phyloP scores from a whole-genome alignment of 2,329 filamentous ascomycete genomes.

The Coniella lustricola region DNA sequence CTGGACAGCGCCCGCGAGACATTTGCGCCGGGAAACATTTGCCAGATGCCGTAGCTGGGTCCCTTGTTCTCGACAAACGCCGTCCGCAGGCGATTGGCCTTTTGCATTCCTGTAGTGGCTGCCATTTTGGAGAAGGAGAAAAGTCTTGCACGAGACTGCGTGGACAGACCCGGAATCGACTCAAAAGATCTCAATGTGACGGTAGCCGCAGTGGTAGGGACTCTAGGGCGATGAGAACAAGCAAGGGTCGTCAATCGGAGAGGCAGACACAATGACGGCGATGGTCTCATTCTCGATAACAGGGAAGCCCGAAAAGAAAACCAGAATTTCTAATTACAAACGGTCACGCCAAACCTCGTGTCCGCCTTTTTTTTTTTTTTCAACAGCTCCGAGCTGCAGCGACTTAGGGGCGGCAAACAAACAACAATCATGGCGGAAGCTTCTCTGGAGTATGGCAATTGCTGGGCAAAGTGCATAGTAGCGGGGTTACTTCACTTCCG shows the following conservation, averaged over 20 bases:
- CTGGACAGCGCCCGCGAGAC: constrained; percentile 53
- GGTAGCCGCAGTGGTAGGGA: not conserved
- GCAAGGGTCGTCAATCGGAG: not conserved
- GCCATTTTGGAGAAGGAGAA: constrained; percentile 9
- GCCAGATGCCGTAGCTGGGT: constrained; percentile 52
- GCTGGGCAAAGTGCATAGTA: too few species aligned
- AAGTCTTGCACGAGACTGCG: not conserved
- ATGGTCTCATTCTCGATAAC: constrained; percentile 2
- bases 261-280: not conserved
- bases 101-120: constrained; percentile 30
- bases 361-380: too few species aligned
- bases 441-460: too few species aligned
- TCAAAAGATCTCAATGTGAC: too few species aligned
- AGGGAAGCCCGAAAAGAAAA: too few species aligned
- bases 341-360: too few species aligned
- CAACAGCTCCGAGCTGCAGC: too few species aligned
- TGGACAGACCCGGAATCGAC: too few species aligned
- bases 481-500: too few species aligned
- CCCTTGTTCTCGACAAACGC: constrained; percentile 40
- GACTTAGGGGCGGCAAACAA: too few species aligned
- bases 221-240: not conserved
- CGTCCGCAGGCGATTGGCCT: constrained; percentile 41
- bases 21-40: constrained; percentile 56
- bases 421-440: too few species aligned
- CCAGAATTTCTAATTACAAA: too few species aligned